Conservation (phyloP, 2,329 filamentous ascomycete species). For the Sclerotinia sclerotiorum region DNA sequence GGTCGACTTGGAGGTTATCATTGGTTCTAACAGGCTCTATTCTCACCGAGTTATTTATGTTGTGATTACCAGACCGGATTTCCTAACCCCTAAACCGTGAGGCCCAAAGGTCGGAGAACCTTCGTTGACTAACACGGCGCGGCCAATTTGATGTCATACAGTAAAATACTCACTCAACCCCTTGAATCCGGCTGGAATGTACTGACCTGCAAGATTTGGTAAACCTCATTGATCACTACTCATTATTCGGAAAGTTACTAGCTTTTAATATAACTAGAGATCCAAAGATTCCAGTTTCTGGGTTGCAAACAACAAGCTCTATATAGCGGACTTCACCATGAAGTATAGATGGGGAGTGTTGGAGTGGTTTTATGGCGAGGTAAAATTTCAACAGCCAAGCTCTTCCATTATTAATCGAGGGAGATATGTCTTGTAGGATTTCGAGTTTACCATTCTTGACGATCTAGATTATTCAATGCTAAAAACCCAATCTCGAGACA, state of each 20-base stretch:
- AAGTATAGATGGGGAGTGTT: neutral
- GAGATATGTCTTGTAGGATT: neutral
- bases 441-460: neutral
- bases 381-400: neutral
- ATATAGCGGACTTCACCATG: neutral
- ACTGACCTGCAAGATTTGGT: neutral
- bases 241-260: too few species aligned
- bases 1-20: neutral
- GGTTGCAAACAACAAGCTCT: neutral
- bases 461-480: neutral
- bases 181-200: too few species aligned
- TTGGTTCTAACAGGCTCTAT: neutral
- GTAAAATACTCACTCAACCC: neutral
- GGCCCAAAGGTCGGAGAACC: neutral
- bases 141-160: neutral
- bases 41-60: neutral
- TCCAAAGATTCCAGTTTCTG: neutral
- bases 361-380: neutral
- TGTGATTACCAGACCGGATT: neutral
- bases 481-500: slow-evolving; percentile 52
- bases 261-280: neutral
- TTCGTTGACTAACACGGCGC: too few species aligned
- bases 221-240: neutral
- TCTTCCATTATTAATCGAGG: neutral
- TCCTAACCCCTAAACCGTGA: too few species aligned